Base-by-base conservation (phyloP, 202 grass and related monocot genomes). In the Setaria viridis region DNA sequence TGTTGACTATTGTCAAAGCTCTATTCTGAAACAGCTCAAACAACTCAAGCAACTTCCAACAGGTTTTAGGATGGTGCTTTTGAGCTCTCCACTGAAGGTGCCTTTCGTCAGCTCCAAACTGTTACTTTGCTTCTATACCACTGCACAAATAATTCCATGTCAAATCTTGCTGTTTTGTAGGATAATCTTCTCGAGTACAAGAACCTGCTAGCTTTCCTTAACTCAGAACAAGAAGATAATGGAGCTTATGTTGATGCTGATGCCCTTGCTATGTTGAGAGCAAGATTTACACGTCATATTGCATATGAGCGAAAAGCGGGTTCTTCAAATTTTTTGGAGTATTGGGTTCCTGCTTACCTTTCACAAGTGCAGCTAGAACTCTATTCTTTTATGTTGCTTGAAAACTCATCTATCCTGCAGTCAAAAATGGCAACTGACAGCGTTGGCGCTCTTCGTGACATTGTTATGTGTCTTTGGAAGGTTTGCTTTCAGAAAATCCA, bases 261-360 rank as follows among this genome's bases (percentile, higher is more conserved):
- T 42, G 62, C 63, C 6, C 86, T 92, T 92, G 83, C 78, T 70
- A 49, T 89, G 60, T 80, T 82, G 64, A 86, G 85, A 87, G 64
- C 80, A 42, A 92, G 37, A 82, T 91, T 97, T 66, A 54, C 41
- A 74, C 54, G 50, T 34, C 83, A 85, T 84, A 46, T 94, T 89
- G 90, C 88, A 74, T 89, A 91, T 85, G 90, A 94, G 51, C 74
- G 58, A 14, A 90, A 89, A 80, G 1, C 68, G 54, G 51, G 60
- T 46, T 85, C 94, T 70, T 94, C 78, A 83, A 91, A 85, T 2
- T 79, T 91, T 80, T 35, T 81, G 71, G 95, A 98, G 86, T 91
- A 98, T 51, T 98, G 95, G 93, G 86, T 98, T 85, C 95, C 95
- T 79, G 86, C 88, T 89, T 57, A 48, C 39, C 70, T 98, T 85